Conservation (phyloP, 805 yeast genomes). For the Starmerella gropengiesseri region DNA sequence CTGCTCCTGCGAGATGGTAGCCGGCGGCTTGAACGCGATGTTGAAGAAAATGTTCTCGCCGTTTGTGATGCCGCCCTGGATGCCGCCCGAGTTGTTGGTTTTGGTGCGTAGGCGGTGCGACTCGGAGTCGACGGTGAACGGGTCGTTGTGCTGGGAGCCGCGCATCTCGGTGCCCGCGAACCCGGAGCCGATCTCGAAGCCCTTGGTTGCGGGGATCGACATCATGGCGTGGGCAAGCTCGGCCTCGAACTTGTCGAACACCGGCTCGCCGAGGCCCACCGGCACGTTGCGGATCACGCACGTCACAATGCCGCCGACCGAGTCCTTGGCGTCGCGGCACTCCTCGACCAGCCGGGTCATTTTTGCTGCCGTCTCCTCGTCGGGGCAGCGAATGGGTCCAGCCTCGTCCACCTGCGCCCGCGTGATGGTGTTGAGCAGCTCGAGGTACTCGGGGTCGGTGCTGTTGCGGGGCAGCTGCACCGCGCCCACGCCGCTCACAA, state of each 20-base stretch:
- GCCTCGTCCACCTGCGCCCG: conserved; percentile 78
- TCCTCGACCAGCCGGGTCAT: conserved; percentile 84
- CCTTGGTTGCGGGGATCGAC: conserved; percentile 95
- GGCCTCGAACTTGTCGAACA: conserved; percentile 94
- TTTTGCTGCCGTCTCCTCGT: conserved; percentile 49
- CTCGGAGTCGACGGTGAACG: conserved; percentile 51
- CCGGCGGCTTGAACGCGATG: conserved; percentile 96
- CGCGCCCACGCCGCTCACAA: conserved; percentile 85
- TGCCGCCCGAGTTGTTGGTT: conserved; percentile 92
- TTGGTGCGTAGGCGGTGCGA: conserved; percentile 63
- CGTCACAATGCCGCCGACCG: conserved; percentile 96
- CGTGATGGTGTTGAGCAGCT: conserved; percentile 62
- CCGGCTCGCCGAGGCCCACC: conserved; percentile 94
- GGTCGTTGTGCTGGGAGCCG: conserved; percentile 90
- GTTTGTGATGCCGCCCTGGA: conserved; percentile 95
- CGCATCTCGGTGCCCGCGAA: conserved; percentile 80
- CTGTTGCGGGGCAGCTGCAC: conserved; percentile 68
- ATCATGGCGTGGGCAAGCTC: conserved; percentile 94
- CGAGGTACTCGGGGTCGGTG: conserved; percentile 49
- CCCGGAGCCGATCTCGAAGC: conserved; percentile 96
- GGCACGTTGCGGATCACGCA: conserved; percentile 94
- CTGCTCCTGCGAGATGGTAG: conserved; percentile 92
- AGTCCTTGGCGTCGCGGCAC: conserved; percentile 75
- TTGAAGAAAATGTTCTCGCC: conserved; percentile 92
- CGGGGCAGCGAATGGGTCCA: conserved; percentile 94